A percentile compares a stretch with the other conserved stretches of the same genome.
phyloP scores from a whole-genome alignment of 768 basidiomycete genomes.

The Albatrellus ellisii region DNA sequence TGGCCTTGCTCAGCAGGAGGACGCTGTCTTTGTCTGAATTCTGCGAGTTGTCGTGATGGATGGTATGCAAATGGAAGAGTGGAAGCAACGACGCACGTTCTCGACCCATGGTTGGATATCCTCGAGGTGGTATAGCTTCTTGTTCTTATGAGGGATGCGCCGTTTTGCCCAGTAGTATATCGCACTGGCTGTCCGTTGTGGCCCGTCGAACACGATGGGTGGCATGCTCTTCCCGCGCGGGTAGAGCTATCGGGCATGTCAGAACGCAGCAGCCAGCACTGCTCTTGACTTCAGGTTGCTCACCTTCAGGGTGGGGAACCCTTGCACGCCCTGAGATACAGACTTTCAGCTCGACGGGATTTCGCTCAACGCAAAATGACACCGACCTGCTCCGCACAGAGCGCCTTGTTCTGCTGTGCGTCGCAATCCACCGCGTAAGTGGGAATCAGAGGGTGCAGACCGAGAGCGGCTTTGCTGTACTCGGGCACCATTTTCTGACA shows the following conservation, averaged over 20 bases:
- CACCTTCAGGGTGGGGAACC: slow-evolving; percentile 90
- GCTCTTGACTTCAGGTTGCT: slow-evolving; percentile 8
- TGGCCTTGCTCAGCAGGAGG: slow-evolving; percentile 63
- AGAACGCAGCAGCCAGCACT: not conserved
- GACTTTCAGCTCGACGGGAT: not conserved
- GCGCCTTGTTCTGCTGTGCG: slow-evolving; percentile 48
- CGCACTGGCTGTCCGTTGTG: slow-evolving; percentile 57
- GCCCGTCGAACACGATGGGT: slow-evolving; percentile 50
- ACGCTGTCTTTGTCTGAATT: slow-evolving; percentile 36
- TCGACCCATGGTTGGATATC: slow-evolving; percentile 58
- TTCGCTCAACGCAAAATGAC: not conserved
- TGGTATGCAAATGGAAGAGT: not conserved
- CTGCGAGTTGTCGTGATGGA: slow-evolving; percentile 14
- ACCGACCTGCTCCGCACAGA: slow-evolving; percentile 68
- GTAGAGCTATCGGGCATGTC: slow-evolving; percentile 40
- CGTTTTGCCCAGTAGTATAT: slow-evolving; percentile 68
- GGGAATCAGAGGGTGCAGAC: slow-evolving; percentile 70
- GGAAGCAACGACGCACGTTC: slow-evolving; percentile 42
- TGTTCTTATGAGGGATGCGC: slow-evolving; percentile 60
- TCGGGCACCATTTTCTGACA: slow-evolving; percentile 82
- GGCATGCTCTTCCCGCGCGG: slow-evolving; percentile 57
- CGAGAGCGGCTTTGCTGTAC: slow-evolving; percentile 68
- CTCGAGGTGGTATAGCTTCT: slow-evolving; percentile 38
- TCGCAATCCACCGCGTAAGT: slow-evolving; percentile 94
- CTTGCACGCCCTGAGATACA: slow-evolving; percentile 60